Percentiles rank a stretch among this genome's conserved stretches.
Evolutionary conservation across 2,329 filamentous ascomycete species (phyloP).

Genomic region (Botryotinia calthae): DNA sequence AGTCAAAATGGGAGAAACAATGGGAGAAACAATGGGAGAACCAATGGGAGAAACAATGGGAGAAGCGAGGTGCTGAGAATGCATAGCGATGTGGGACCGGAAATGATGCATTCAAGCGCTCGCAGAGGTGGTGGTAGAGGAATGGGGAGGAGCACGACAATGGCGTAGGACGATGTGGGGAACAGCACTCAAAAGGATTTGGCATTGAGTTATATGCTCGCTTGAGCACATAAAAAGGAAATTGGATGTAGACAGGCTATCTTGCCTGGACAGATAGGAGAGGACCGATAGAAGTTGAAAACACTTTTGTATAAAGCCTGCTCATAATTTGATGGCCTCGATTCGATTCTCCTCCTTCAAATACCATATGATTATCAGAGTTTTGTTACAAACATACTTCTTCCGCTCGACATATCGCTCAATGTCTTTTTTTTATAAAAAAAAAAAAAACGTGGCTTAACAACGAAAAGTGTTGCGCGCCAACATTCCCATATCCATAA

Average conservation of each 20-base stretch:
- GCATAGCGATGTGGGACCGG: not conserved
- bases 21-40: not conserved
- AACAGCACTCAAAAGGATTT: not conserved
- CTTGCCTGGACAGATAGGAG: not conserved
- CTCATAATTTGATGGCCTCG: not conserved
- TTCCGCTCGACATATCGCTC: not conserved
- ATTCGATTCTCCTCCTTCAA: not conserved
- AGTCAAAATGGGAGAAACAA: not conserved
- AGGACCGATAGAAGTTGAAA: too few relatives aligned
- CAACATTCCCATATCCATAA: not conserved
- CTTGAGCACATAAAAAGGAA: not conserved
- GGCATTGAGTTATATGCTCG: not conserved
- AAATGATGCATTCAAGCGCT: not conserved
- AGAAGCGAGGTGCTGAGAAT: conserved; percentile 6
- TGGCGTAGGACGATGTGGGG: not conserved
- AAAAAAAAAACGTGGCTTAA: not conserved
- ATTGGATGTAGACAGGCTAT: not conserved
- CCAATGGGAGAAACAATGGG: not conserved
- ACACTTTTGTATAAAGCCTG: not conserved
- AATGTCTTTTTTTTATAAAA: not conserved
- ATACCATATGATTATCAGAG: not conserved
- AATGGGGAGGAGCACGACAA: not conserved
- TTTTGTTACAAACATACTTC: not conserved
- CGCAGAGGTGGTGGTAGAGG: not conserved
- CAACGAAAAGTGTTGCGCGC: not conserved